Conservation (phyloP, 345 rosid genomes). For the Sapria himalayana region DNA sequence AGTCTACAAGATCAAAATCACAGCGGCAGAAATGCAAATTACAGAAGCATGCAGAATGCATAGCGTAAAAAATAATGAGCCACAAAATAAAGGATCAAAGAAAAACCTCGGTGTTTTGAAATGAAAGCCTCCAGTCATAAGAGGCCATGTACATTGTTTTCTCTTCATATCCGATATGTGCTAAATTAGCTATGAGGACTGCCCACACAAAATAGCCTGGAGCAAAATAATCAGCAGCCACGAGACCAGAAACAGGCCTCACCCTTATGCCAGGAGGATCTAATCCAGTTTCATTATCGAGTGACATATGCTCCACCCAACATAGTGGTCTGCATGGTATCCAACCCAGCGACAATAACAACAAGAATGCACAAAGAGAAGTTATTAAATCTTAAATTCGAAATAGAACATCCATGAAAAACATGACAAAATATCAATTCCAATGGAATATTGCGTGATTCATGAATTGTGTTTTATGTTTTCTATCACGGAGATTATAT, state of each 20-base stretch:
- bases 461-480: too few relatives aligned
- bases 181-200: constrained; percentile 82
- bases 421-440: constrained; percentile 3
- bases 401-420: neutral
- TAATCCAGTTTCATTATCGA: constrained; percentile 84
- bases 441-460: too few relatives aligned
- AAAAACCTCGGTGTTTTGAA: constrained; percentile 82
- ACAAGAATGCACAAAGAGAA: constrained; percentile 6
- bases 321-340: constrained; percentile 51
- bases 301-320: constrained; percentile 93
- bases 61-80: too few relatives aligned
- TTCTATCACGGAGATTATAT: too few relatives aligned
- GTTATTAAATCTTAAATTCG: neutral
- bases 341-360: constrained; percentile 6
- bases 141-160: constrained; percentile 96
- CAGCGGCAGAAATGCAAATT: neutral
- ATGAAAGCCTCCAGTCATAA: constrained; percentile 90
- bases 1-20: neutral
- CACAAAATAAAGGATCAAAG: constrained; percentile 7
- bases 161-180: constrained; percentile 88
- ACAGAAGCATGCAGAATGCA: neutral
- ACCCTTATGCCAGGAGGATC: constrained; percentile 74
- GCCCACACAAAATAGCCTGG: constrained; percentile 99
- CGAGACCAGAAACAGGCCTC: constrained; percentile 78
- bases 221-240: constrained; percentile 93